These are phyloP conservation scores for Lophiotrema nucula DNA, from an alignment of 495 filamentous ascomycete species.

Conservation along the genomic window DNA sequence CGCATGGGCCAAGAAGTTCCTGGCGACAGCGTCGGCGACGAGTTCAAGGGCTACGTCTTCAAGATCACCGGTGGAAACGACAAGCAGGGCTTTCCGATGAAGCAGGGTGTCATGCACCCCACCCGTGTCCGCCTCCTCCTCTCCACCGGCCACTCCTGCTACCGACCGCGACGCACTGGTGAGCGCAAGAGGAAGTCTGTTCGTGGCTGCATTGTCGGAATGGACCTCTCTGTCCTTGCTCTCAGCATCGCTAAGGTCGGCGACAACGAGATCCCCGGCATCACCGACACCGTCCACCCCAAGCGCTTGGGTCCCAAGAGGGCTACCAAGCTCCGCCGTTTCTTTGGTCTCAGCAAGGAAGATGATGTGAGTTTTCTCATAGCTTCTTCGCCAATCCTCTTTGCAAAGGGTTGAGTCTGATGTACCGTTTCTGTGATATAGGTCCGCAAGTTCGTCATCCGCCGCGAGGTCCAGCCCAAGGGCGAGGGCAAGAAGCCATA, in stretches of 20 bases:
- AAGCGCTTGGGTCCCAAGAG: slow-evolving; percentile 99
- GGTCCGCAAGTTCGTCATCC: slow-evolving; percentile 98
- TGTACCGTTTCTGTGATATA: slow-evolving; percentile 45
- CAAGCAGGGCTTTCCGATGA: slow-evolving; percentile 99
- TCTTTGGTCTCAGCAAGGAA: slow-evolving; percentile 99
- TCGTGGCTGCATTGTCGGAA: slow-evolving; percentile 94
- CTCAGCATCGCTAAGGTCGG: slow-evolving; percentile 96
- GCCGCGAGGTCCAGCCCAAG: slow-evolving; percentile 90
- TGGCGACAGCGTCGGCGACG: slow-evolving; percentile 90
- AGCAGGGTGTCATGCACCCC: slow-evolving; percentile 98
- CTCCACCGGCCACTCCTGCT: slow-evolving; percentile 91
- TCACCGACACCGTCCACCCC: slow-evolving; percentile 95
- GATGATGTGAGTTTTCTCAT: slow-evolving; percentile 85
- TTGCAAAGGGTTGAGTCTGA: slow-evolving; percentile 41
- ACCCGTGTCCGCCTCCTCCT: slow-evolving; percentile 96
- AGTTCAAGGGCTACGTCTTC: slow-evolving; percentile 99
- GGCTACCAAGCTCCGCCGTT: slow-evolving; percentile 97
- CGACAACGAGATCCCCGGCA: slow-evolving; percentile 84
- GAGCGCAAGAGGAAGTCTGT: slow-evolving; percentile 99
- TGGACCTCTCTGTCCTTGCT: slow-evolving; percentile 90
- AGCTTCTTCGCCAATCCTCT: slow-evolving; percentile 45
- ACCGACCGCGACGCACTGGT: slow-evolving; percentile 92
- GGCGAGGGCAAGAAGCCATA: slow-evolving; percentile 93
- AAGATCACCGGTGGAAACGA: slow-evolving; percentile 99
- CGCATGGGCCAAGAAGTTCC: slow-evolving; percentile 97